Percentiles rank a stretch among this genome's conserved stretches.
Conservation (phyloP, 2,329 filamentous ascomycete species). For the Stemphylium beticola region DNA sequence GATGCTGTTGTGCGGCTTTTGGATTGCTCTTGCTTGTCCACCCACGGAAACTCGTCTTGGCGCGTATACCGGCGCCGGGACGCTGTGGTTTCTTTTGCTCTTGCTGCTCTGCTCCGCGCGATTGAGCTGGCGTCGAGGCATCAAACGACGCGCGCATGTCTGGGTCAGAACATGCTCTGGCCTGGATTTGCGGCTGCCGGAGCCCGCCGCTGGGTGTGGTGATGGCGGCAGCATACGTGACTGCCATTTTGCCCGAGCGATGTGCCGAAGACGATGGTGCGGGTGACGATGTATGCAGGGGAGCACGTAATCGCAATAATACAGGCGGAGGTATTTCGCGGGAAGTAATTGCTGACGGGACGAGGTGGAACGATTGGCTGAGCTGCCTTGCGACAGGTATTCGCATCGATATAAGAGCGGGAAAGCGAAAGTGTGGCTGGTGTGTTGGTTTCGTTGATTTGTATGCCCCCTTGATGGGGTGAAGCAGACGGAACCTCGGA, state of each 20-base stretch:
- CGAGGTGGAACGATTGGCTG: neutral
- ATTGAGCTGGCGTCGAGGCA: neutral
- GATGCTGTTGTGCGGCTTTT: neutral
- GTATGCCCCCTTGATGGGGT: neutral
- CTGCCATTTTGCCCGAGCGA: constrained; percentile 11
- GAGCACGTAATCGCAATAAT: no score
- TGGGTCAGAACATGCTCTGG: constrained; percentile 16
- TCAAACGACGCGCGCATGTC: constrained; percentile 19
- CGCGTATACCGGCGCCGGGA: constrained; percentile 15
- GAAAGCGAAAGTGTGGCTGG: neutral
- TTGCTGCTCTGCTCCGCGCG: neutral
- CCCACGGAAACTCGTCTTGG: constrained; percentile 24
- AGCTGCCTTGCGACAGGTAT: constrained; percentile 8
- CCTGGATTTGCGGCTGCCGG: constrained; percentile 20
- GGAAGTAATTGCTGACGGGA: neutral
- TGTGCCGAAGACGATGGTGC: neutral
- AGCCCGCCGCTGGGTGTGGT: constrained; percentile 24
- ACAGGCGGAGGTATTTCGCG: no score
- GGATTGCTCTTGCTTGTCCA: constrained; percentile 15
- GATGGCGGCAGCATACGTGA: constrained; percentile 30
- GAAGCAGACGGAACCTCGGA: constrained; percentile 14
- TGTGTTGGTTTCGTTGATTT: neutral
- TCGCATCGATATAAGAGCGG: constrained; percentile 2
- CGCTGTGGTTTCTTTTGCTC: constrained; percentile 17
- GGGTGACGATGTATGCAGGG: neutral